A percentile compares a stretch with the other conserved stretches of the same genome.
Evolutionary conservation across 495 filamentous ascomycete species (phyloP).

Genomic region (Penicillium alfredii): DNA sequence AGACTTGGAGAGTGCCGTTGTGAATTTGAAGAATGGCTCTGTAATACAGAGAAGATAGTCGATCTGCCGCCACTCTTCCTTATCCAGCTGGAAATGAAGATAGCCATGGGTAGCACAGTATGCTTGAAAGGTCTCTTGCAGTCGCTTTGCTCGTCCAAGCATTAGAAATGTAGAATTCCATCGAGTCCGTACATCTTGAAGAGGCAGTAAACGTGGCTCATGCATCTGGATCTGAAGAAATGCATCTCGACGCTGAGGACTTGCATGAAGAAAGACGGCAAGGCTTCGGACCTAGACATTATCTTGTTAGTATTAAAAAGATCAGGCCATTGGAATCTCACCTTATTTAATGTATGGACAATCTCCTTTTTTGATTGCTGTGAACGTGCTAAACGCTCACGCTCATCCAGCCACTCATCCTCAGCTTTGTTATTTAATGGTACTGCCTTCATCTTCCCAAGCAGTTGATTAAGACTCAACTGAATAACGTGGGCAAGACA

Average conservation of each 20-base stretch:
- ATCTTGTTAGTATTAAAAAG: too few relatives aligned
- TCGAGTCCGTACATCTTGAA: constrained; percentile 13
- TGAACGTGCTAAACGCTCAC: background rate
- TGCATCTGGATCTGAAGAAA: constrained; percentile 9
- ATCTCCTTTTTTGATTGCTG: constrained; percentile 4
- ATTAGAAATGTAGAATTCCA: constrained; percentile 10
- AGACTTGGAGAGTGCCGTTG: constrained; percentile 12
- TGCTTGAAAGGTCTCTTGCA: constrained; percentile 4
- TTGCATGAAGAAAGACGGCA: constrained; percentile 10
- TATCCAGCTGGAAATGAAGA: constrained; percentile 6
- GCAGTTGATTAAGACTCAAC: too few relatives aligned
- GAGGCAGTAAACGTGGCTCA: constrained; percentile 10
- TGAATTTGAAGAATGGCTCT: constrained; percentile 11
- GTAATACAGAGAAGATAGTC: constrained; percentile 10
- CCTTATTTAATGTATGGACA: constrained; percentile 10
- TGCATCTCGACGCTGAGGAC: constrained; percentile 6
- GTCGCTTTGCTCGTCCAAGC: constrained; percentile 8
- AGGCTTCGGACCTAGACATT: constrained; percentile 9
- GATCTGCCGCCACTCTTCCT: constrained; percentile 14
- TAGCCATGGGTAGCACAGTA: constrained; percentile 10
- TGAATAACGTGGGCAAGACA: too few relatives aligned
- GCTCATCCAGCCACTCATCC: constrained; percentile 6
- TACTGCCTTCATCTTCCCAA: constrained; percentile 7
- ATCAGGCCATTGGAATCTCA: too few relatives aligned
- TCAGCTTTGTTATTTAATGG: constrained; percentile 7